A percentile compares a stretch with the other conserved stretches of the same genome.
Conservation (phyloP, 2,329 filamentous ascomycete genomes). For the Cladobotryum mycophilum region DNA sequence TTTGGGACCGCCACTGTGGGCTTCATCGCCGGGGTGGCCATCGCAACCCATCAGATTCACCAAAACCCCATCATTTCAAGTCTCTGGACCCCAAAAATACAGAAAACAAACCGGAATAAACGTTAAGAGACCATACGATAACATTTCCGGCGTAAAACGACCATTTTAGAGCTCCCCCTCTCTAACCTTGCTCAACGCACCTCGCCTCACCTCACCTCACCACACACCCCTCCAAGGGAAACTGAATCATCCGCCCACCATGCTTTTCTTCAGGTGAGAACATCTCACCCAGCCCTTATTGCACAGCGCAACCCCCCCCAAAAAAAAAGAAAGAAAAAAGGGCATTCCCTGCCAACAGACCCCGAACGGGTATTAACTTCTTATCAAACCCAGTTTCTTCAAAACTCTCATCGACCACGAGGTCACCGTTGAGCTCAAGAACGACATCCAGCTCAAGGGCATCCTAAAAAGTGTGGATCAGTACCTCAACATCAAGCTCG, state of each 20-base stretch:
- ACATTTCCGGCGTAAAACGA: neutral
- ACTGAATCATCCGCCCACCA: slow-evolving; percentile 24
- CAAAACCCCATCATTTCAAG: neutral
- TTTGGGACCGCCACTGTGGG: slow-evolving; percentile 1
- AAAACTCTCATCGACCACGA: slow-evolving; percentile 96
- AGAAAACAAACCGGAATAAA: no score
- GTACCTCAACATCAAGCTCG: slow-evolving; percentile 98
- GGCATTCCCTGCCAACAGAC: no score
- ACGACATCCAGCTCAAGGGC: slow-evolving; percentile 94
- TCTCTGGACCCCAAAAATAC: neutral
- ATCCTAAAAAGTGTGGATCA: slow-evolving; percentile 96
- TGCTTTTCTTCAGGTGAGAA: slow-evolving; percentile 43
- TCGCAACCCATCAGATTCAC: neutral
- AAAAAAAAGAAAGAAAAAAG: no score
- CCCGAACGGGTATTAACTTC: neutral
- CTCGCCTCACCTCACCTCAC: neutral
- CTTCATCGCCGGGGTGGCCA: slow-evolving; percentile 4
- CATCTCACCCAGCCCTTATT: neutral
- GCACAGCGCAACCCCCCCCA: neutral
- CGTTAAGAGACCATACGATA: neutral
- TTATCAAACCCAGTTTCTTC: slow-evolving; percentile 68
- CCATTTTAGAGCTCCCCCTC: neutral
- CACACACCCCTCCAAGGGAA: neutral
- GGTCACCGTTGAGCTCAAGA: slow-evolving; percentile 98
- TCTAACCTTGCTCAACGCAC: neutral